Base-by-base conservation (phyloP, 225 moss, liverwort and hornwort species). In the Pleurozium schreberi region DNA sequence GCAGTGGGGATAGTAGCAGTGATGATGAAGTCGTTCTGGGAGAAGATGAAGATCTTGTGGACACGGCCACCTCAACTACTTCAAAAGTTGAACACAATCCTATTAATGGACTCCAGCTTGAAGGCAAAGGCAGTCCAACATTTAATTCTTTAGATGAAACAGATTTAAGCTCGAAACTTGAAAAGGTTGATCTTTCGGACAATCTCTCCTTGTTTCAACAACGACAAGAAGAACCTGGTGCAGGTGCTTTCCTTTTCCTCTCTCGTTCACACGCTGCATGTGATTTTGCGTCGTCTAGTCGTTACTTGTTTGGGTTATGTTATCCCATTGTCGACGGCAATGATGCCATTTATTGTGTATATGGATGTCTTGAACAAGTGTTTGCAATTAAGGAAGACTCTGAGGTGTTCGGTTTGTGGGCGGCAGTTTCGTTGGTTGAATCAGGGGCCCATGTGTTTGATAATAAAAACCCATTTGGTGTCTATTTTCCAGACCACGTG, bases 21-120 rank as follows among this genome's bases (percentile, higher is more conserved):
- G 97, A 97, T 68, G 97, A 97, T 87, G 99, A 97, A 88, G 99
- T 99, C 87, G 95, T 99, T 82, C 85, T 99, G 75, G 97, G 97
- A 62, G 98, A 99, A 87, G 96, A 96, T 74, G 99, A 99, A 77
- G 99, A 97, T 67, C 92, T 97, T 26, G 92, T 96, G 59, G 99
- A 99, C 90, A 97, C 96, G 66, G 99, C 97, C 40, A 95, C 96
- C 88, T 99, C 98, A 85, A 90, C 93, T 60, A 94, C 91, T 90
- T 87, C 85, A 33, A 93, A 89, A 83, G 88, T 86, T 45, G 96
- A 92, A 89, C 90, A 69, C 68, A 87, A 71, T 80, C 77, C 93
- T 62, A 90, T 87, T 60, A 93, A 96, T 87, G 96, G 93, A 81
- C 84, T 90, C 77, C 92, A 85, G 75, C 84, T 86, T 76, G 93